Evolutionary conservation across 768 basidiomycete species (phyloP).

Genomic region (Mycena kentingensis): DNA sequence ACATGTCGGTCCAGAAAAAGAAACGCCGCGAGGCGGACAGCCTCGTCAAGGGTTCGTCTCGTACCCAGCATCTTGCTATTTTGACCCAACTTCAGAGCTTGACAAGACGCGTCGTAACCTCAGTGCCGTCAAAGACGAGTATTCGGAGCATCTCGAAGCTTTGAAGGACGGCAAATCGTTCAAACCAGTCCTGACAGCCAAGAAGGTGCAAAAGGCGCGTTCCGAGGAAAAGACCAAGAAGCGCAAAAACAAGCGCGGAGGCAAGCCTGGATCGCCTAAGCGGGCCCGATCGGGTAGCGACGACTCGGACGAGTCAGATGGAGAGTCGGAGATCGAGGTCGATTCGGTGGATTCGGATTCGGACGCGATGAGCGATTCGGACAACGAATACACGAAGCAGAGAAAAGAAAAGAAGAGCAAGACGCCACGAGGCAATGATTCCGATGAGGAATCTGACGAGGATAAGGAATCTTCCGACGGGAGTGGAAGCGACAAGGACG

Average conservation of each 20-base stretch:
- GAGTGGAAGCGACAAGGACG: constrained; percentile 23
- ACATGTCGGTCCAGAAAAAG: constrained; percentile 42
- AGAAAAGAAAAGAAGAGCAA: neutral
- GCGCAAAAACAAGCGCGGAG: constrained; percentile 47
- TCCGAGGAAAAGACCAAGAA: constrained; percentile 41
- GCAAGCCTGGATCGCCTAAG: constrained; percentile 47
- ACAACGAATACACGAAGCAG: constrained; percentile 21
- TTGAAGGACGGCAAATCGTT: constrained; percentile 48
- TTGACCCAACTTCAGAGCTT: constrained; percentile 33
- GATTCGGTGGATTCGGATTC: constrained; percentile 26
- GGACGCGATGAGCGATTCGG: constrained; percentile 24
- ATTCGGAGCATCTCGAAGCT: constrained; percentile 48
- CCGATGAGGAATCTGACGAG: constrained; percentile 25
- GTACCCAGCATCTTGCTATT: neutral
- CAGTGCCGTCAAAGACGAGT: constrained; percentile 40
- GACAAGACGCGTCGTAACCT: constrained; percentile 41
- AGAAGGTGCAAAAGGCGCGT: constrained; percentile 25
- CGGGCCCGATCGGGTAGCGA: constrained; percentile 28
- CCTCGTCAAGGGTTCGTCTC: constrained; percentile 42
- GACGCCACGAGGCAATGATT: too few species aligned
- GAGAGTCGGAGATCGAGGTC: constrained; percentile 22
- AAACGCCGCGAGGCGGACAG: constrained; percentile 43
- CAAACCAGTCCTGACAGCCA: constrained; percentile 42
- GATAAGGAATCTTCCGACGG: constrained; percentile 20
- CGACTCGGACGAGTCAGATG: constrained; percentile 22